Percentiles rank a stretch among this genome's conserved stretches.
Conservation (phyloP, 139 green algal species). For the Zygnema cylindricum region DNA sequence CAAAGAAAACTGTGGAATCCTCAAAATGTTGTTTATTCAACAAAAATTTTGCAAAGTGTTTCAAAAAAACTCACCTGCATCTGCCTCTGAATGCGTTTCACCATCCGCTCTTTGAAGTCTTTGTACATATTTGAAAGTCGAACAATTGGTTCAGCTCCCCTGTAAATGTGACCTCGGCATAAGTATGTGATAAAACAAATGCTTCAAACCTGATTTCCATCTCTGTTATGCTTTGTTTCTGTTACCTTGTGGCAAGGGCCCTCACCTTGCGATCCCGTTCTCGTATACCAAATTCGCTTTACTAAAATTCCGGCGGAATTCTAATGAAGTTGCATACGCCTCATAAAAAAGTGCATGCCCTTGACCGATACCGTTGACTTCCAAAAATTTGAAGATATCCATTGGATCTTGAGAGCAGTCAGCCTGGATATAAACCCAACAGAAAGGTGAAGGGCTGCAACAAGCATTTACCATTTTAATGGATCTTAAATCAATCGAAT, state of each 20-base stretch:
- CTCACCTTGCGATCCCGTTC: constrained; percentile 71
- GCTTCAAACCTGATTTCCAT: too few species aligned
- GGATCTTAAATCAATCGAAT: too few species aligned
- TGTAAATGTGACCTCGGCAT: neutral
- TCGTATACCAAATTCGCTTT: constrained; percentile 78
- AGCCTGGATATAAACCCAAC: constrained; percentile 54
- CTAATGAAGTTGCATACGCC: constrained; percentile 82
- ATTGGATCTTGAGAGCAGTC: constrained; percentile 78
- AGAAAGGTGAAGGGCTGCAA: too few species aligned
- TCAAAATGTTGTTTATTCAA: too few species aligned
- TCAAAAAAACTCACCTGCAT: too few species aligned
- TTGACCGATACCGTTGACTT: constrained; percentile 79
- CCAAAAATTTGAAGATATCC: constrained; percentile 87
- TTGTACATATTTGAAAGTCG: neutral
- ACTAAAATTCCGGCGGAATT: constrained; percentile 77
- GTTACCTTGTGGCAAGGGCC: too few species aligned
- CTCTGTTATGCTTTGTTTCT: too few species aligned
- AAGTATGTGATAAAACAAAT: neutral
- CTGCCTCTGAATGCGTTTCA: constrained; percentile 28
- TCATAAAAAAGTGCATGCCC: constrained; percentile 86
- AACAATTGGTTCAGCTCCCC: neutral
- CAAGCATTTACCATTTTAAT: too few species aligned
- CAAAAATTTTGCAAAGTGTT: too few species aligned
- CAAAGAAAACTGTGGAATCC: too few species aligned
- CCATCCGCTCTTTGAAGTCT: constrained; percentile 10